Conservation (phyloP, 2,329 filamentous ascomycete species). For the Colletotrichum siamense region DNA sequence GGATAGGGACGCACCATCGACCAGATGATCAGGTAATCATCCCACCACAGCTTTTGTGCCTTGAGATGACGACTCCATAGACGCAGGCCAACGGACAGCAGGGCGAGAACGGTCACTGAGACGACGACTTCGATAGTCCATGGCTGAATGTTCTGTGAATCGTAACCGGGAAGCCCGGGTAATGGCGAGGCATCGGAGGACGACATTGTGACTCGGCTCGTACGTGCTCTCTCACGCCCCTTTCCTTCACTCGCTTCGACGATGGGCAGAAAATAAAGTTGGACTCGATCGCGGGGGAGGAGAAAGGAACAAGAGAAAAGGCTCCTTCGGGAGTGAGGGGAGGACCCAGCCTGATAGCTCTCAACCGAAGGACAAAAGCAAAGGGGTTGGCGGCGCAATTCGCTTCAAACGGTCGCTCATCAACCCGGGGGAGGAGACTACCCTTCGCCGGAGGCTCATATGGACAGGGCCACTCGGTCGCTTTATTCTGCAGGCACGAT, state of each 20-base stretch:
- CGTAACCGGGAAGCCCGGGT: conserved; percentile 35
- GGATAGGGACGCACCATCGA: conserved; percentile 44
- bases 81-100: conserved; percentile 42
- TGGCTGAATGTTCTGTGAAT: conserved; percentile 43
- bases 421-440: neutral
- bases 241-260: neutral
- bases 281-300: neutral
- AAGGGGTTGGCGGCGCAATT: neutral
- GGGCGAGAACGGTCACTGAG: conserved; percentile 45
- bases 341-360: conserved; percentile 2
- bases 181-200: conserved; percentile 12
- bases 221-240: neutral
- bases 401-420: neutral
- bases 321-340: neutral
- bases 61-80: conserved; percentile 46
- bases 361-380: neutral
- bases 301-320: neutral
- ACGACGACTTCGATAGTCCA: conserved; percentile 46
- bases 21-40: conserved; percentile 54
- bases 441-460: neutral
- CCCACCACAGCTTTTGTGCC: conserved; percentile 52
- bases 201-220: neutral
- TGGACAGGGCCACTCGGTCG: neutral
- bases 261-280: neutral
- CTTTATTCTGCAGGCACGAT: conserved; percentile 9